Evolutionary conservation across 2,329 filamentous ascomycete species (phyloP), one percentile per base, ranked within the genome.

Genomic region (Trichoderma asperellum): DNA sequence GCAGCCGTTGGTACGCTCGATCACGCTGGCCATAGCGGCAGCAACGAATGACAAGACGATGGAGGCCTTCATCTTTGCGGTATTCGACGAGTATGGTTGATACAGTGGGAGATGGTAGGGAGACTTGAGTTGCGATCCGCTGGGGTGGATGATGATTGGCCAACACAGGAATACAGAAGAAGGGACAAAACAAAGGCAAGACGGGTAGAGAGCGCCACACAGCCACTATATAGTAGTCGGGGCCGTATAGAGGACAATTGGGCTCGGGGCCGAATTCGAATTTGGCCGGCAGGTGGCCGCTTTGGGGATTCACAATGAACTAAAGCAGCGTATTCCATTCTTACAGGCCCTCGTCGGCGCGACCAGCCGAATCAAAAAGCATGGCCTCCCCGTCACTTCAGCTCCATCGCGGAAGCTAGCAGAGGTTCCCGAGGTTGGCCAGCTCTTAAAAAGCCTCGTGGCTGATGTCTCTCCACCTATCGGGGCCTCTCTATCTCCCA

Each of bases 1-100:
- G 75, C 80, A 82, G 69, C 71, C 73, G 11, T 64, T 32, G 35
- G 61, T 64, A 70, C 80, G 80, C 72, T 80, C 76, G 40, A 82
- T 69, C 66, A 77, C 74, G 73, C 75, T 74, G 68, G 79, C 81
- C 60, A 80, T 72, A 73, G 78, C 80, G 64, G 78, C 73, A 71
- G 77, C 78, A 70, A 77, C 78, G 68, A 82, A 73, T 57, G 78
- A 79, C 58, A 82, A 77, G 72, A 80, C 72, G 71, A 77, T 74
- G 73, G 77, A 73, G 76, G 78, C 74, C 79, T 83, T 83, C 82
- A 83, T 83, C 60, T 75, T 81, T 77, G 75, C 71, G 49, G 69
- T 27, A 37, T 56, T 57, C 18, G 5, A 29, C 11, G 34, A 52
- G 21, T 6, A 27, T 53, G 32, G 27, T 29, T 27, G 21, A 21